Evolutionary conservation across 2,329 filamentous ascomycete species (phyloP).

Genomic region (Paraphaeosphaeria sporulosa): DNA sequence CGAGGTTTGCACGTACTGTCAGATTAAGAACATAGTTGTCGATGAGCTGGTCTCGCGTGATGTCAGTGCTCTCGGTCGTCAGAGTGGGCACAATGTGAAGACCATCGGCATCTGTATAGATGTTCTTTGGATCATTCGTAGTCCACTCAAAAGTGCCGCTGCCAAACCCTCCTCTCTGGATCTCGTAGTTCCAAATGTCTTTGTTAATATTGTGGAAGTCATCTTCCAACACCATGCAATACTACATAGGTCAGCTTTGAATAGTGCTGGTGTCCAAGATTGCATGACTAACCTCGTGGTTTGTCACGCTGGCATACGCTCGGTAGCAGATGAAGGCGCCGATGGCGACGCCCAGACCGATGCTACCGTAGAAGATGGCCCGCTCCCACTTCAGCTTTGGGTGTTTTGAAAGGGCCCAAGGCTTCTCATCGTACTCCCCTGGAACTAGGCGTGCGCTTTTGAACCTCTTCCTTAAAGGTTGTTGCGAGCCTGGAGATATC

Average conservation of each 20-base stretch:
- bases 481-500: constrained; percentile 13
- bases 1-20: constrained; percentile 12
- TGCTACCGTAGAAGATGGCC: constrained; percentile 31
- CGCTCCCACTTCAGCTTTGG: constrained; percentile 30
- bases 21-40: constrained; percentile 42
- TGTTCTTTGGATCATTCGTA: constrained; percentile 73
- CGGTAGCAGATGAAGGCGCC: constrained; percentile 32
- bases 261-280: neutral
- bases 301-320: constrained; percentile 30
- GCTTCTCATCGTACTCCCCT: constrained; percentile 33
- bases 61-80: constrained; percentile 67
- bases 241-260: constrained; percentile 20
- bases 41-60: constrained; percentile 71
- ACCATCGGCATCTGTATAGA: constrained; percentile 71
- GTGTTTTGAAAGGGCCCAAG: constrained; percentile 29
- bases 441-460: constrained; percentile 28
- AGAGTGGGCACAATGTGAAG: constrained; percentile 79
- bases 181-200: constrained; percentile 74
- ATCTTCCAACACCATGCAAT: constrained; percentile 56
- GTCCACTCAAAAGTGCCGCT: constrained; percentile 74
- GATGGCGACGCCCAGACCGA: constrained; percentile 26
- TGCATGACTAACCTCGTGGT: constrained; percentile 18
- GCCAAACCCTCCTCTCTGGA: constrained; percentile 77
- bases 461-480: constrained; percentile 27
- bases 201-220: constrained; percentile 66